These are phyloP conservation scores for Fusarium robinianum DNA, from an alignment of 2,329 filamentous ascomycete genomes.

Conservation along the genomic window DNA sequence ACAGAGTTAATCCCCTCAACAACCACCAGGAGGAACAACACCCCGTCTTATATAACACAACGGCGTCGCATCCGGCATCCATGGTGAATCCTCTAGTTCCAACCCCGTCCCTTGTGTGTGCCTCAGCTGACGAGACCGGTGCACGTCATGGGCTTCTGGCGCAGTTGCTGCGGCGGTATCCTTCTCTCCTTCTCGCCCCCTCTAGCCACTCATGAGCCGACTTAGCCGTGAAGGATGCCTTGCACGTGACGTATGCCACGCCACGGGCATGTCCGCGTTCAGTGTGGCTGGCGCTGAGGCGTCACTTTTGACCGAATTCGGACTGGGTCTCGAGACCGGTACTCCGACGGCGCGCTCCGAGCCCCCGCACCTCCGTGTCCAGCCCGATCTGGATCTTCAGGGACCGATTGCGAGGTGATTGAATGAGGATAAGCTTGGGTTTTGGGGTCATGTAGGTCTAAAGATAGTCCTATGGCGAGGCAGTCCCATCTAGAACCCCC, in stretches of 20 bases:
- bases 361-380: constrained; percentile 13
- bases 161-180: constrained; percentile 24
- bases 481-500: too few species aligned
- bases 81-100: constrained; percentile 11
- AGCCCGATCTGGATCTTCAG: constrained; percentile 15
- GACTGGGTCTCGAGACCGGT: constrained; percentile 9
- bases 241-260: constrained; percentile 15
- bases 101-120: constrained; percentile 12
- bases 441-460: too few species aligned
- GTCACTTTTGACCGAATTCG: not conserved
- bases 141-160: constrained; percentile 21
- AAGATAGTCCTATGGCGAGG: too few species aligned
- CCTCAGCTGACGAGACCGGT: constrained; percentile 30
- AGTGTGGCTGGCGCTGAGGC: constrained; percentile 9
- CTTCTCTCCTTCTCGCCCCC: not conserved
- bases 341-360: too few species aligned
- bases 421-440: too few species aligned
- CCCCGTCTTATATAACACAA: constrained; percentile 34
- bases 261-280: too few species aligned
- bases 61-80: too few species aligned
- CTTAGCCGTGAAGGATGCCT: constrained; percentile 15
- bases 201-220: constrained; percentile 14
- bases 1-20: not conserved
- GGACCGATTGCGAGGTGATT: too few species aligned
- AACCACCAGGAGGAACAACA: not conserved